Evolutionary conservation across 108 stramenopile genomes (phyloP).

Genomic region (Nitzschia putrida): DNA sequence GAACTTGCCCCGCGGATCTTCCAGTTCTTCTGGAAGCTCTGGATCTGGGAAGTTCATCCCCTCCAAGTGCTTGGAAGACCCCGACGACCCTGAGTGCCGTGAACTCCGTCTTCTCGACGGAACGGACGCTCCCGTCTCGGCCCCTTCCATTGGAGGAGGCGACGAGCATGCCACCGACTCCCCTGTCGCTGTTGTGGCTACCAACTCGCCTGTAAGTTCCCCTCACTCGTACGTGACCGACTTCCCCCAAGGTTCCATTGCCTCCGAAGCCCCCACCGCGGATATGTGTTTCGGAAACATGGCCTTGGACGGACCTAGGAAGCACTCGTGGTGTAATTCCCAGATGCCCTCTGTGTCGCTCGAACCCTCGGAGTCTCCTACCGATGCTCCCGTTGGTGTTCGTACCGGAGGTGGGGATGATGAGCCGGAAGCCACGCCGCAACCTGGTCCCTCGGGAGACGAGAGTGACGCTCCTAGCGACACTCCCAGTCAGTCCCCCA

Average conservation of each 20-base stretch:
- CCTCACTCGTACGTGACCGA: conserved; percentile 1
- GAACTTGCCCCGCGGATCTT: conserved; percentile 19
- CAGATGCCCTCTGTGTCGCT: conserved; percentile 37
- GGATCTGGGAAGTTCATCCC: conserved; percentile 19
- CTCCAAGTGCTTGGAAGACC: conserved; percentile 34
- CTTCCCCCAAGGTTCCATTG: conserved; percentile 22
- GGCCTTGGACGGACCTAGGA: conserved; percentile 20
- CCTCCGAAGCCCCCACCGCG: conserved; percentile 25
- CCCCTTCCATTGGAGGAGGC: not conserved
- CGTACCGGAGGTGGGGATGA: not conserved
- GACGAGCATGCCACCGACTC: too few relatives aligned
- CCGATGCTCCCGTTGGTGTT: not conserved
- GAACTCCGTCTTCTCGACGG: conserved; percentile 7
- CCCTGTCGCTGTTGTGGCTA: too few relatives aligned
- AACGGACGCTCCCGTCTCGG: not conserved
- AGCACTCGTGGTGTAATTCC: conserved; percentile 33
- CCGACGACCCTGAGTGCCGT: conserved; percentile 30
- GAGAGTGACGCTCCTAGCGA: conserved; percentile 22
- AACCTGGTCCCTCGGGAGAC: not conserved
- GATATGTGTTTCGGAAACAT: conserved; percentile 42
- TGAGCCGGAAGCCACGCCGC: not conserved
- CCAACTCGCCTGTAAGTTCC: conserved; percentile 4
- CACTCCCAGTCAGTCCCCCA: not conserved
- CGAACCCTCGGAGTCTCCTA: conserved; percentile 32
- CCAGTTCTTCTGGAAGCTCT: not conserved